Evolutionary conservation across 345 rosid genomes (phyloP).

Genomic region (Microthlaspi erraticum): DNA sequence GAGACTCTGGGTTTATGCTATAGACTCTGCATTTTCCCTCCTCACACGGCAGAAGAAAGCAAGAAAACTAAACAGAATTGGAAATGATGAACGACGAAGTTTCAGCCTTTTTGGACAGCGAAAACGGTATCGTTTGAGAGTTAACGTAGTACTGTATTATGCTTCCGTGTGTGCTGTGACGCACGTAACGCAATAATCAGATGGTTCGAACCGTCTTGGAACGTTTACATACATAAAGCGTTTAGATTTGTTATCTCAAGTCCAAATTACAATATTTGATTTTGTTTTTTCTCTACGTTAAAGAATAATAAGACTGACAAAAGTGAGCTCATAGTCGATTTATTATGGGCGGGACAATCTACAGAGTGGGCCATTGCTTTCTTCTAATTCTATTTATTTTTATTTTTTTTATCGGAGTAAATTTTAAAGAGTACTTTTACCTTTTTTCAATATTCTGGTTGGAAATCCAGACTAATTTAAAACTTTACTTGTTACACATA

Average conservation of each 20-base stretch:
- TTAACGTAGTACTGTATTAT: background rate
- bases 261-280: slow-evolving; percentile 9
- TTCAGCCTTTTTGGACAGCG: background rate
- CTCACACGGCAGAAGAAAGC: slow-evolving; percentile 16
- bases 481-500: background rate
- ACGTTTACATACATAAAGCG: no score
- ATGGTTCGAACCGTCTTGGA: no score
- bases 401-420: background rate
- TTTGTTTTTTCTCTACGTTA: background rate
- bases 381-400: background rate
- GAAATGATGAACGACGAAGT: slow-evolving; percentile 12
- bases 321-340: slow-evolving; percentile 24
- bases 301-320: slow-evolving; percentile 27
- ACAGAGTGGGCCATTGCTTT: slow-evolving; percentile 30
- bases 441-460: slow-evolving; percentile 2
- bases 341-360: slow-evolving; percentile 39
- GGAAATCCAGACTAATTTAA: background rate
- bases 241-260: background rate
- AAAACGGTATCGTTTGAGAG: slow-evolving; percentile 2
- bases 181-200: background rate
- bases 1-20: slow-evolving; percentile 19
- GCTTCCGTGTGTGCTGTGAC: background rate
- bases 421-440: slow-evolving; percentile 1
- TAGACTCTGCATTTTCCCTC: background rate
- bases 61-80: background rate